Conservation (phyloP, 495 filamentous ascomycete genomes). For the Sordaria brevicollis region DNA sequence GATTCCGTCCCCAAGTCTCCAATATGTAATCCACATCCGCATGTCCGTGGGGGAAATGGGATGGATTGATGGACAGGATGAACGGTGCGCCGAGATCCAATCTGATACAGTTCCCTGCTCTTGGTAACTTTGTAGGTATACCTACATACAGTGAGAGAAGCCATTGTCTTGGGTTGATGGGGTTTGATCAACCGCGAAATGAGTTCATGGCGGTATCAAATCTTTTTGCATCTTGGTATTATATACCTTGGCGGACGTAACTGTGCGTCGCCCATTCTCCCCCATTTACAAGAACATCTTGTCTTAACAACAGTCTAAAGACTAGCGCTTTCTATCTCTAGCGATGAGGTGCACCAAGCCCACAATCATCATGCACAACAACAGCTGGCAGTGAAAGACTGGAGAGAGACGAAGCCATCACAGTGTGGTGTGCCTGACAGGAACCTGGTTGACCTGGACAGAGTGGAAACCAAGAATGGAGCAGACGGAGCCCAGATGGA, state of each 20-base stretch:
- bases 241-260: not conserved
- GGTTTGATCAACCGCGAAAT: not conserved
- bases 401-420: too few species aligned
- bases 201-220: not conserved
- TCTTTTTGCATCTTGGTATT: not conserved
- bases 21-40: not conserved
- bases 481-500: not conserved
- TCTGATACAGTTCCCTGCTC: not conserved
- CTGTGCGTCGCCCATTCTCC: not conserved
- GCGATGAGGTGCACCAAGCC: not conserved
- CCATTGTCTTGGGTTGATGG: not conserved
- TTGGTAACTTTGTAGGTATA: not conserved
- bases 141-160: not conserved
- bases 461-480: not conserved
- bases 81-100: not conserved
- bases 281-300: not conserved
- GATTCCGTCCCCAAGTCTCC: too few species aligned
- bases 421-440: not conserved
- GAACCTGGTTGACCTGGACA: not conserved
- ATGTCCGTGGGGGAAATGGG: not conserved
- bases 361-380: not conserved
- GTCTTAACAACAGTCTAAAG: not conserved
- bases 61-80: not conserved
- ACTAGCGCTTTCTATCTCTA: not conserved
- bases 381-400: not conserved